phyloP scores from a whole-genome alignment of 345 rosid species.

The Excoecaria cochinchinensis region DNA sequence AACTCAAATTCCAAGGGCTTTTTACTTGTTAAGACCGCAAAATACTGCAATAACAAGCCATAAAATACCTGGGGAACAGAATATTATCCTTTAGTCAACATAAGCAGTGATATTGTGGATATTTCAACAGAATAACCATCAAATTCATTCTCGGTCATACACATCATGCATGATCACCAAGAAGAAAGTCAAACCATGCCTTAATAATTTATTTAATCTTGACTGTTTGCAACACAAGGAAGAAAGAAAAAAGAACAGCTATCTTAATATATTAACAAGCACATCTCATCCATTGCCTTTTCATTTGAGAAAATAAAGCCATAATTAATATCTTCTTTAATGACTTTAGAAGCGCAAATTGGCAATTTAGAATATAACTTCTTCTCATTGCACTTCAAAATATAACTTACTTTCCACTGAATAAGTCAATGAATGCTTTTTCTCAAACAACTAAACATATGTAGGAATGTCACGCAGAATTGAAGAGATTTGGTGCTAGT shows the following conservation, averaged over 20 bases:
- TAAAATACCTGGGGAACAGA: constrained; percentile 69
- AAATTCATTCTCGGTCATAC: neutral
- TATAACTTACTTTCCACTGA: too few species aligned
- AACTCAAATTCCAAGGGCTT: constrained; percentile 76
- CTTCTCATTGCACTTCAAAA: neutral
- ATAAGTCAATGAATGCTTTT: neutral
- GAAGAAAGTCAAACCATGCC: neutral
- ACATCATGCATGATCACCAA: neutral
- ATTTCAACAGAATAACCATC: neutral
- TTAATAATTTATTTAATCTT: neutral
- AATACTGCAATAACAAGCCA: constrained; percentile 84
- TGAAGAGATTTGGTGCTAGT: neutral
- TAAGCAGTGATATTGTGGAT: neutral
- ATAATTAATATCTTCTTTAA: neutral
- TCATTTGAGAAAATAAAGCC: neutral
- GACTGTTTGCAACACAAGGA: neutral
- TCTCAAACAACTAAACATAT: neutral
- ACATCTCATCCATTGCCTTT: neutral
- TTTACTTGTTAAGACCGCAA: constrained; percentile 71
- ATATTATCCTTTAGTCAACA: neutral
- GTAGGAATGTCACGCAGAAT: neutral
- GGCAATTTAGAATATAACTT: neutral
- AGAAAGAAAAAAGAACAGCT: neutral
- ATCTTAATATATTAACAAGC: neutral
- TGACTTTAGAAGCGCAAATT: neutral